A percentile compares a stretch with the other conserved stretches of the same genome.
Evolutionary conservation across 768 basidiomycete species (phyloP).

Genomic region (Kwoniella sp.): DNA sequence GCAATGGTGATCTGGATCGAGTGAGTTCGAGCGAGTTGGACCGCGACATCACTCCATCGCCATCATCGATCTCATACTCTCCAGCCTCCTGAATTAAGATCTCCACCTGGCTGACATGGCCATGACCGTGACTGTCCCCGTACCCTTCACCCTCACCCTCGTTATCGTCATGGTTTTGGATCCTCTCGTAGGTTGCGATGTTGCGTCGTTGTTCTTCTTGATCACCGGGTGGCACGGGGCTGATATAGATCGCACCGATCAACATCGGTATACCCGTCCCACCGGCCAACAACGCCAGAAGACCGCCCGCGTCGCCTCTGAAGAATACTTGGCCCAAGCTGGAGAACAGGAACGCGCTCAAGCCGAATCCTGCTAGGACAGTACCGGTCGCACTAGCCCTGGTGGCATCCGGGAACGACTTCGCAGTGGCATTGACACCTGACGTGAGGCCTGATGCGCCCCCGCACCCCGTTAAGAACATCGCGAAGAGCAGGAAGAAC

Average conservation of each 20-base stretch:
- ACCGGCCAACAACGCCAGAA: constrained; percentile 72
- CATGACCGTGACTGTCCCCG: background rate
- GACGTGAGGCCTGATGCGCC: constrained; percentile 71
- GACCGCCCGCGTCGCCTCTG: constrained; percentile 75
- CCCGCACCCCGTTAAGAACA: constrained; percentile 75
- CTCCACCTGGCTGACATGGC: background rate
- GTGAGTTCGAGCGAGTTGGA: constrained; percentile 41
- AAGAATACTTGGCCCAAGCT: constrained; percentile 71
- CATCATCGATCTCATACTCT: constrained; percentile 3
- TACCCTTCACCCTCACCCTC: background rate
- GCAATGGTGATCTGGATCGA: constrained; percentile 32
- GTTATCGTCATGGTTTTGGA: background rate
- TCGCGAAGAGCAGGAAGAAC: constrained; percentile 64
- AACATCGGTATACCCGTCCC: constrained; percentile 81
- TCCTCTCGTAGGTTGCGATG: background rate
- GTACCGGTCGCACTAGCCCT: constrained; percentile 75
- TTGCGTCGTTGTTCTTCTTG: constrained; percentile 27
- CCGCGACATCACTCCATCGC: constrained; percentile 12
- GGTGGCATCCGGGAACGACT: constrained; percentile 71
- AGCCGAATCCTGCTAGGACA: constrained; percentile 83
- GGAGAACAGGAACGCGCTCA: constrained; percentile 89
- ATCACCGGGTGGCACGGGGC: constrained; percentile 64
- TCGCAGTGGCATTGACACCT: constrained; percentile 80
- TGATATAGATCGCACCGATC: constrained; percentile 72
- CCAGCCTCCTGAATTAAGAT: constrained; percentile 7